Evolutionary conservation across 768 basidiomycete species (phyloP), one percentile per base, ranked within the genome.

Genomic region (Boletus tylopilopsis): DNA sequence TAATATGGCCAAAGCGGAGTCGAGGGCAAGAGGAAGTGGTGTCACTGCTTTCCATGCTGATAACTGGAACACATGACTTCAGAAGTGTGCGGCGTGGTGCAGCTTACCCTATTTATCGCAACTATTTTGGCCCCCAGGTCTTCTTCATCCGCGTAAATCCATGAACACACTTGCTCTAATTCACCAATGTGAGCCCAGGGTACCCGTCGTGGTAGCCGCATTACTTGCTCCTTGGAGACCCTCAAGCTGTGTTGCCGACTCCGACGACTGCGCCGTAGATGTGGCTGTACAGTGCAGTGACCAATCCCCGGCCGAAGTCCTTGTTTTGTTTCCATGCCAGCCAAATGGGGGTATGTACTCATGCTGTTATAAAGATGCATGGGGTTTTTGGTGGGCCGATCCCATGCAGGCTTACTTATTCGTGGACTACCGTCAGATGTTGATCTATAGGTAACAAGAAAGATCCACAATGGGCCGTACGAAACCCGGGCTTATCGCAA

Each of bases 1-100:
- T 19, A 93, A 67, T 16, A 92, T 68, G 3, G 83, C 74, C 12
- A 88, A 71, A 7, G 82, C 74, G 4, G 87, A 85, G 42, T 91
- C 89, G 23, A 93, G 74, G 1, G 91, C 86, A 61, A 90, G 87
- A 5, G 90, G 90, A n/a, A 92, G 77, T 32, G 79, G 66, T 12
- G 83, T 84, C 37, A 80, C 75, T n/a, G 78, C 78, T 64, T 72
- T 84, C 90, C 90, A 93, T 15, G 89, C 87, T 30, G 87, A 80
- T 49, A 92, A 68, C 90, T 91, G 58, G 42, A 49, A 38, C 51
- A 43, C 37, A 49, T 59, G 47, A 58, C 11, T 61, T 42, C 15
- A 34, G 27, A 46, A 3, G 8, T 40, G 29, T 27, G 27, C 23
- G 11, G 18, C 16, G n/a, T 42, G 52, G 44, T 24, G 45, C 33